Evolutionary conservation across 208 protist genomes (phyloP), one percentile per base, ranked within the genome.

Genomic region (Spongospora subterranea): DNA sequence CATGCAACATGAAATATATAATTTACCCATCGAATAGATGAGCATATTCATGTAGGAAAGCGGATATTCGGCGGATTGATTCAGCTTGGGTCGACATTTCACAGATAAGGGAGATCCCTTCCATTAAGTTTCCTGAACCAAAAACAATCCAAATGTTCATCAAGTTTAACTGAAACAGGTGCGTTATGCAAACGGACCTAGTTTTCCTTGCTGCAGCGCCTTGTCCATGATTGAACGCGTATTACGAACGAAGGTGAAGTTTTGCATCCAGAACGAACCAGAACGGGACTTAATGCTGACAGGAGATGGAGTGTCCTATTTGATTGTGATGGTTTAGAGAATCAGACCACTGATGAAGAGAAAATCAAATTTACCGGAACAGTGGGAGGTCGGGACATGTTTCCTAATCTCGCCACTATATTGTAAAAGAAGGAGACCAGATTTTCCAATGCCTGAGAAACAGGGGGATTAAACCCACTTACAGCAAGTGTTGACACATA

Each of bases 11-110:
- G n/a, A n/a, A n/a, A n/a, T n/a, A n/a, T n/a, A n/a, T n/a, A n/a
- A 13, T 20, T 82, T 82, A 82, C 71, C 71, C 71, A 35, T 82
- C 71, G 40, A 82, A 82, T 20, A 82, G 71, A n/a, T 82, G 71
- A 6, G 17, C 71, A n/a, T 82, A n/a, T 43, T 82, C 71, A 43
- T 82, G 71, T 6, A 82, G 71, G 40, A 82, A 82, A 45, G 71
- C 71, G 11, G 71, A 6, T 6, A 82, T 82, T 6, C 71, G 71
- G 6, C 35, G 6, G 35, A 82, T n/a, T n/a, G 71, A 82, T 82
- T 82, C 71, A 13, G 35, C 35, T 82, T 6, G 71, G n/a, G 71
- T 39, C 40, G 71, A 82, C 35, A 43, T 43, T 82, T 82, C 71
- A 82, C 71, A 82, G 71, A 82, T 82, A 6, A 82, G 71, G 35